Conservation (phyloP, 495 filamentous ascomycete genomes). For the Amniculicola lignicola region DNA sequence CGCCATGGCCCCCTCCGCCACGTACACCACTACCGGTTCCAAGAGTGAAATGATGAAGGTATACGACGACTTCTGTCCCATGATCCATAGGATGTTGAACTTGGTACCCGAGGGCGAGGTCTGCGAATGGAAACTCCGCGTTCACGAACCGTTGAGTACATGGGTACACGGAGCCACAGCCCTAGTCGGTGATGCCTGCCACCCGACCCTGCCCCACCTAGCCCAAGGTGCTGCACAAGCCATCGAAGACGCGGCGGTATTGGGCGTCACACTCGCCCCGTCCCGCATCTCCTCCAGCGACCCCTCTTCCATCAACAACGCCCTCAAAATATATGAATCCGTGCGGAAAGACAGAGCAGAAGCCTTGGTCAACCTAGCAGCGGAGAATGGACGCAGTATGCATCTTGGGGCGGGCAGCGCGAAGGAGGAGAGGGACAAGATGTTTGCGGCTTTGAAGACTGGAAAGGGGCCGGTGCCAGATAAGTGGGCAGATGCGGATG, state of each 20-base stretch:
- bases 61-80: slow-evolving; percentile 68
- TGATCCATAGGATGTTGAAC: slow-evolving; percentile 67
- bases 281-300: slow-evolving; percentile 49
- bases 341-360: slow-evolving; percentile 69
- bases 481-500: slow-evolving; percentile 78
- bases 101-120: slow-evolving; percentile 79
- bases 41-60: slow-evolving; percentile 67
- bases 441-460: slow-evolving; percentile 60
- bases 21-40: slow-evolving; percentile 70
- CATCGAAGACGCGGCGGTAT: slow-evolving; percentile 73
- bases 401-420: slow-evolving; percentile 73
- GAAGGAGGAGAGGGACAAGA: slow-evolving; percentile 70
- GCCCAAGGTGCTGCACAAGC: slow-evolving; percentile 83
- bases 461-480: slow-evolving; percentile 63
- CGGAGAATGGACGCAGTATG: slow-evolving; percentile 61
- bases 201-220: slow-evolving; percentile 72
- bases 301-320: slow-evolving; percentile 58
- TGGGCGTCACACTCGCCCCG: slow-evolving; percentile 60
- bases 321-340: slow-evolving; percentile 67
- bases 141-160: slow-evolving; percentile 64
- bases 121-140: slow-evolving; percentile 75
- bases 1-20: slow-evolving; percentile 65
- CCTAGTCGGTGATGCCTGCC: slow-evolving; percentile 75
- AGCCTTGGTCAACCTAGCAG: slow-evolving; percentile 67
- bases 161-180: slow-evolving; percentile 68